phyloP scores from a whole-genome alignment of 192 early-diverging fungal species.

The Rhizophagus clarus region DNA sequence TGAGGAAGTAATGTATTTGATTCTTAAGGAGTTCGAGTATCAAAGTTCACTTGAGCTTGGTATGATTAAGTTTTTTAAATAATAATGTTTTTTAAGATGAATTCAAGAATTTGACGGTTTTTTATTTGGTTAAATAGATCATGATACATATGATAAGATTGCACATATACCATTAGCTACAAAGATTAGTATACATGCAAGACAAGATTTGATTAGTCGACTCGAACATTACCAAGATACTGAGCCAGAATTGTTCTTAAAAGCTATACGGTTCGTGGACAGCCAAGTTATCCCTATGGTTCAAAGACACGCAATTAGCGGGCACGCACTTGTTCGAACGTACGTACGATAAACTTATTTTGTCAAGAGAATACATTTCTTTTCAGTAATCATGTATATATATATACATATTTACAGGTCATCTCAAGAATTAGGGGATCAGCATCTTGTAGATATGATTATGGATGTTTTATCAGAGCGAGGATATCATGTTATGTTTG shows the following conservation, averaged over 20 bases:
- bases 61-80: background rate
- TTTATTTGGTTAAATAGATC: slow-evolving; percentile 32
- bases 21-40: slow-evolving; percentile 62
- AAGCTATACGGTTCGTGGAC: slow-evolving; percentile 54
- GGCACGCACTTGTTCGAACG: slow-evolving; percentile 57
- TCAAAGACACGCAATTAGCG: slow-evolving; percentile 56
- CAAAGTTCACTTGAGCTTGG: slow-evolving; percentile 54
- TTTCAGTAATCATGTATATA: background rate
- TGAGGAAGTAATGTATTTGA: slow-evolving; percentile 59
- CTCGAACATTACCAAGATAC: slow-evolving; percentile 57
- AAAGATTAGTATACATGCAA: slow-evolving; percentile 61
- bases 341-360: slow-evolving; percentile 29
- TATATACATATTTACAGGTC: slow-evolving; percentile 38
- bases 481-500: slow-evolving; percentile 59
- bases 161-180: slow-evolving; percentile 60
- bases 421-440: slow-evolving; percentile 44
- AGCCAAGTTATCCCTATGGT: slow-evolving; percentile 50
- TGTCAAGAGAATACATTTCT: too few species aligned
- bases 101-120: background rate
- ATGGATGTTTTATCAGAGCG: slow-evolving; percentile 62
- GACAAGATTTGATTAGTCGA: slow-evolving; percentile 56
- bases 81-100: background rate
- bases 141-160: slow-evolving; percentile 57
- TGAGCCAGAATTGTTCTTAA: slow-evolving; percentile 46
- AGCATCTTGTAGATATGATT: slow-evolving; percentile 53